Evolutionary conservation across 495 filamentous ascomycete species (phyloP).

Genomic region (Glonium stellatum): DNA sequence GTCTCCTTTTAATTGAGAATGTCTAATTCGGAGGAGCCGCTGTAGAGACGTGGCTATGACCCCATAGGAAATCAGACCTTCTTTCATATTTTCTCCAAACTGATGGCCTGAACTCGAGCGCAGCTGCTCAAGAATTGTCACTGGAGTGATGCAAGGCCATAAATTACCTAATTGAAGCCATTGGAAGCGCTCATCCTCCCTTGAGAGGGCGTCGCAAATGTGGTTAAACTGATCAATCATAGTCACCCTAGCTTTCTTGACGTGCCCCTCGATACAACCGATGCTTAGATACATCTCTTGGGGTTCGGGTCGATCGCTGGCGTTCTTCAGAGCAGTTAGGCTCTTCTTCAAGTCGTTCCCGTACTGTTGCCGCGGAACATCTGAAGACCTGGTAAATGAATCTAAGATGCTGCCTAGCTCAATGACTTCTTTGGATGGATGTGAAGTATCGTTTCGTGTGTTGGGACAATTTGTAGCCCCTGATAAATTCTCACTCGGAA

Average conservation of each 20-base stretch:
- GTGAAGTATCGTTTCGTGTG: neutral
- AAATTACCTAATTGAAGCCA: constrained; percentile 47
- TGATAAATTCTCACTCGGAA: neutral
- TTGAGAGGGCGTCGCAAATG: constrained; percentile 8
- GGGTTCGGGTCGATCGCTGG: neutral
- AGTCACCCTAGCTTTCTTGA: neutral
- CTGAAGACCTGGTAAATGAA: neutral
- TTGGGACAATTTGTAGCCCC: neutral
- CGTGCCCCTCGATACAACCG: neutral
- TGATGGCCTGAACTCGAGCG: constrained; percentile 32
- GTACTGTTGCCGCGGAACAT: constrained; percentile 6
- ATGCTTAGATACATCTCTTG: neutral
- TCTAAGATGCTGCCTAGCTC: constrained; percentile 3
- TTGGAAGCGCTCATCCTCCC: constrained; percentile 1
- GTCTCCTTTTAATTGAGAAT: constrained; percentile 24
- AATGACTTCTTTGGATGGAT: neutral
- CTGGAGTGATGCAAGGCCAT: constrained; percentile 48
- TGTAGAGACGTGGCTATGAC: constrained; percentile 42
- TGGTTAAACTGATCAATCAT: neutral
- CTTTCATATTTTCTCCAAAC: constrained; percentile 42
- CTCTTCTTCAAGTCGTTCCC: constrained; percentile 5
- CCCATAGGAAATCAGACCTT: constrained; percentile 41
- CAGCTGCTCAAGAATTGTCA: constrained; percentile 47
- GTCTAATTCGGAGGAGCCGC: constrained; percentile 35
- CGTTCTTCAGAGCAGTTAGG: constrained; percentile 5